These are phyloP conservation scores for Arthrobotrys musiformis DNA, from an alignment of 2,329 filamentous ascomycete species.

Conservation along the genomic window DNA sequence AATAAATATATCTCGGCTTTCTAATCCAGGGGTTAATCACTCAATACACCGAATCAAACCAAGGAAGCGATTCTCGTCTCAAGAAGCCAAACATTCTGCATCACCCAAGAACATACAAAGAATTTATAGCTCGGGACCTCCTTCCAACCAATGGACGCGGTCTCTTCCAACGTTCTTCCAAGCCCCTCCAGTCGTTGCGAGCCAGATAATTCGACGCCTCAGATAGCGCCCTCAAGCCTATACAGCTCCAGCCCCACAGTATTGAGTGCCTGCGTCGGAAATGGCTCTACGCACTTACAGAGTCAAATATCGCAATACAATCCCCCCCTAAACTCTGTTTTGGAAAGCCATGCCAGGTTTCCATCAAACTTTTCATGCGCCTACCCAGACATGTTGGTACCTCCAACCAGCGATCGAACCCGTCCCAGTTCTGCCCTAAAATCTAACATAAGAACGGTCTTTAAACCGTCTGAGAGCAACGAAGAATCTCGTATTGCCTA, in stretches of 20 bases:
- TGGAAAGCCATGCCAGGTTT: slow-evolving; percentile 35
- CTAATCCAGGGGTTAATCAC: slow-evolving; percentile 14
- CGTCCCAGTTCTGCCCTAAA: slow-evolving; percentile 35
- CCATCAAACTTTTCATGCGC: slow-evolving; percentile 35
- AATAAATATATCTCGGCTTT: background rate
- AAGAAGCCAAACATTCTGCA: slow-evolving; percentile 26
- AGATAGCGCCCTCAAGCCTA: slow-evolving; percentile 31
- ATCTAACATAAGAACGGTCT: slow-evolving; percentile 28
- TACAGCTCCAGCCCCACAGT: slow-evolving; percentile 47
- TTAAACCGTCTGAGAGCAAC: slow-evolving; percentile 19
- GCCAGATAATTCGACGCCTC: slow-evolving; percentile 28
- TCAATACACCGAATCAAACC: slow-evolving; percentile 15
- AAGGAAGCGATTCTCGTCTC: slow-evolving; percentile 29
- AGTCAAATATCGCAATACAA: slow-evolving; percentile 45
- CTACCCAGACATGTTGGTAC: slow-evolving; percentile 11
- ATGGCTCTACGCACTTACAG: slow-evolving; percentile 40
- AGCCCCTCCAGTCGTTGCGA: slow-evolving; percentile 38
- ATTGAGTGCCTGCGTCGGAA: slow-evolving; percentile 8
- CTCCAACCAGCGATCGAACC: slow-evolving; percentile 44
- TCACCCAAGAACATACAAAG: too few species aligned
- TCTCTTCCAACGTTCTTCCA: slow-evolving; percentile 42
- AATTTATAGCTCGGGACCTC: slow-evolving; percentile 23
- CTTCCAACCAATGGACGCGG: slow-evolving; percentile 40
- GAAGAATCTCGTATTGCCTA: slow-evolving; percentile 35
- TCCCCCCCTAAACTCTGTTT: slow-evolving; percentile 24